Evolutionary conservation across 768 basidiomycete species (phyloP).

Genomic region (Zangia roseola): DNA sequence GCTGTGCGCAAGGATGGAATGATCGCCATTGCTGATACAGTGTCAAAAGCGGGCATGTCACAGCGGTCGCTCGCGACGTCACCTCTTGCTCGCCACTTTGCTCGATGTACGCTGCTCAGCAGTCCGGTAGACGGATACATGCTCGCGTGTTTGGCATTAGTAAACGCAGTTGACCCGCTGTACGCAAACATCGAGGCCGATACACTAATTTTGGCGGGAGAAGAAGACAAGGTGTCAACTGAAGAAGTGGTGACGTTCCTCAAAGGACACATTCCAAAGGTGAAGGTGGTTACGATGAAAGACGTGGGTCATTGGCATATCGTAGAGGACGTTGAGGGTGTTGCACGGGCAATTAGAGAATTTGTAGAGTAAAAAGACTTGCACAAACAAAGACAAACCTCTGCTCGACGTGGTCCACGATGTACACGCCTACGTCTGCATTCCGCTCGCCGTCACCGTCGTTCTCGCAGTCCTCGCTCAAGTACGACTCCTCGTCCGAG

Average conservation of each 20-base stretch:
- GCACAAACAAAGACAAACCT: conserved; percentile 23
- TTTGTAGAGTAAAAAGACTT: too few relatives aligned
- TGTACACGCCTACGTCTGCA: conserved; percentile 38
- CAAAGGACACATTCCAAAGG: too few relatives aligned
- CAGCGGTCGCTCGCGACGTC: neutral
- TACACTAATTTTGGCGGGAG: conserved; percentile 3
- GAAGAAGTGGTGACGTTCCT: neutral
- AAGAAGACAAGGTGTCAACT: conserved; percentile 1
- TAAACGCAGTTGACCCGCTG: neutral
- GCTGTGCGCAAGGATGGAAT: conserved; percentile 4
- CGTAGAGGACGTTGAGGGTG: conserved; percentile 6
- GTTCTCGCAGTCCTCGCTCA: conserved; percentile 35
- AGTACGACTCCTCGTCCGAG: conserved; percentile 25
- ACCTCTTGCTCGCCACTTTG: conserved; percentile 3
- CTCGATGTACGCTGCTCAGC: neutral
- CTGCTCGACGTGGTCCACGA: conserved; percentile 22
- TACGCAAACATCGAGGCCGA: neutral
- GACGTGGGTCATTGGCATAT: conserved; percentile 5
- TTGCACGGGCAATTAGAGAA: too few relatives aligned
- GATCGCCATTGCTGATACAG: conserved; percentile 1
- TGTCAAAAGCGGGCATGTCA: conserved; percentile 5
- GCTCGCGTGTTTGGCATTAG: neutral
- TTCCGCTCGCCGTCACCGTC: conserved; percentile 42
- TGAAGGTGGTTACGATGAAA: too few relatives aligned
- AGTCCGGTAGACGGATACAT: conserved; percentile 1